Base-by-base conservation (phyloP, 129 eudicot genomes). In the Centaurea solstitialis region DNA sequence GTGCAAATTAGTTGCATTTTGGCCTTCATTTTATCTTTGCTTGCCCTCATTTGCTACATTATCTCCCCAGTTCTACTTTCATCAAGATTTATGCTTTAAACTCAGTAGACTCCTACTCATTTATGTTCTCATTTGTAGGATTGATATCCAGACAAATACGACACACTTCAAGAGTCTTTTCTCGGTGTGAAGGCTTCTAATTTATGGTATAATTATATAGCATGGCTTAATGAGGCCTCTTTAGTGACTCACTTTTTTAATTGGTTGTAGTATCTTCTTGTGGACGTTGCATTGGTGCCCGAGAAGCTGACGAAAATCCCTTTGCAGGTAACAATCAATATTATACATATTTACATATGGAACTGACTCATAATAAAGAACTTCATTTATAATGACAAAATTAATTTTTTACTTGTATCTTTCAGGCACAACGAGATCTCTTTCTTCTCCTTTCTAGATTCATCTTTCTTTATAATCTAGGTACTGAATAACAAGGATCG, bases 401-500 rank as follows among this genome's bases (percentile, higher is more conserved):
- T 5, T 75, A 43, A 12, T 43, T 40, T 77, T 78, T 68, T 20
- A 53, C 59, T 68, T 40, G 18, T 64, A 24, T 67, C 53, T 76
- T 37, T 80, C 87, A 95, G 99, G 91, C 94, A 40, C 98, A 91
- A 79, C 89, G 97, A 40, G 94, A 95, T 70, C 94, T 95, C 47
- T 92, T 95, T 84, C 98, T 90, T 83, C 98, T 95, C 18, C 91
- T 95, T 43, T 95, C 99, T 50, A 88, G 98, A 76, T 92, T 89
- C 91, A 75, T 93, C 70, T 85, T 91, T 71, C 91, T 91, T 70
- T 95, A 95, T 67, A 85, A 95, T 77, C 75, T 78, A 86, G 99
- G 99, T 94, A 81, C 35, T 70, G 23, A 18, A 2, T 11, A 24
- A 35, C 7, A n/a, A 39, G 50, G 22, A 50, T n/a, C 5, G 68